Percentiles rank a stretch among this genome's conserved stretches.
These are phyloP conservation scores for Orbilia blumenaviensis DNA, from an alignment of 2,329 filamentous ascomycete species.

Conservation along the genomic window DNA sequence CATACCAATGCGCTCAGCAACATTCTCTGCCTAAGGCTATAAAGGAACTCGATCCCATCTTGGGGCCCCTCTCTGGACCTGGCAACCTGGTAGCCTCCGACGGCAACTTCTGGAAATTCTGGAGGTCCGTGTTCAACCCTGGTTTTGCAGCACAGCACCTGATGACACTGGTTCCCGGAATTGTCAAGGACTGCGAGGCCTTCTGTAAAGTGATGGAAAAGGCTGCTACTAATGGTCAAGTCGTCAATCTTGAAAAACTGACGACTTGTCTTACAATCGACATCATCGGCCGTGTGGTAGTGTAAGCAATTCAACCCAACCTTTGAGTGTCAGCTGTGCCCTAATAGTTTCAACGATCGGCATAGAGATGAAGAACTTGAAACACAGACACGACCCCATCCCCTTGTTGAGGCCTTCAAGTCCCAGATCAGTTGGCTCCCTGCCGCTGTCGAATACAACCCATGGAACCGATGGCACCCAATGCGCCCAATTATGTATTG, in stretches of 20 bases:
- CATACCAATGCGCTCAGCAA: conserved; percentile 61
- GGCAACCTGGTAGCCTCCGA: conserved; percentile 60
- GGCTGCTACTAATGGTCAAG: conserved; percentile 55
- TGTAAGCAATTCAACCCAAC: conserved; percentile 20
- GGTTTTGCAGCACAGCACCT: conserved; percentile 62
- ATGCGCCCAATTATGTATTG: conserved; percentile 35
- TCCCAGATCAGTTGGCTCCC: conserved; percentile 45
- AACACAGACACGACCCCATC: conserved; percentile 29
- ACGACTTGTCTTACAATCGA: conserved; percentile 51
- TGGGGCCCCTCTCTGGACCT: conserved; percentile 59
- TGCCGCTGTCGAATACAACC: conserved; percentile 10
- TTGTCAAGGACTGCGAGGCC: conserved; percentile 59
- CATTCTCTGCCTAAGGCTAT: conserved; percentile 60
- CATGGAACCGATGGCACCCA: conserved; percentile 33
- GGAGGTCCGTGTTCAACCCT: conserved; percentile 61
- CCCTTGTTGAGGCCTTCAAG: conserved; percentile 49
- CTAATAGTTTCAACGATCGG: not conserved
- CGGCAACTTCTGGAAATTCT: conserved; percentile 61
- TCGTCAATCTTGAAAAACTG: conserved; percentile 58
- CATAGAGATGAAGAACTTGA: conserved; percentile 33
- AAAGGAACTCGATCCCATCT: conserved; percentile 57
- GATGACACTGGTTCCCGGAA: conserved; percentile 59
- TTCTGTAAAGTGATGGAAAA: conserved; percentile 56
- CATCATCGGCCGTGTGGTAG: conserved; percentile 51
- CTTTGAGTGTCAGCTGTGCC: not conserved